These are phyloP conservation scores for Leishmania braziliensis DNA, from an alignment of 208 protist genomes.

Conservation along the genomic window DNA sequence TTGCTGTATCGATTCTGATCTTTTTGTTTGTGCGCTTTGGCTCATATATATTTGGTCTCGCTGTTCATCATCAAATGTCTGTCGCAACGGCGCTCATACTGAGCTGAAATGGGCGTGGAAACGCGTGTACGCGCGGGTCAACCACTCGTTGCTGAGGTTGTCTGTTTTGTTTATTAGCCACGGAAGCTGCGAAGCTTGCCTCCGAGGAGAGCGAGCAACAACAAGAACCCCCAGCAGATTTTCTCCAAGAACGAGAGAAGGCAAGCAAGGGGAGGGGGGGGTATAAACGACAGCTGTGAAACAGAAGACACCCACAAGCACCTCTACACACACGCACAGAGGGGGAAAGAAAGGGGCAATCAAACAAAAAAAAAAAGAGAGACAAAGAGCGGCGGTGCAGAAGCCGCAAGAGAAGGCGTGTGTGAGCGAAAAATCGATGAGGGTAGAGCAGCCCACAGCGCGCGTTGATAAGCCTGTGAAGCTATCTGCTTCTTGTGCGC, in stretches of 20 bases:
- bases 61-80: neutral
- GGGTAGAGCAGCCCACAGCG: too few species aligned
- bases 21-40: neutral
- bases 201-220: neutral
- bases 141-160: too few species aligned
- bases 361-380: slow-evolving; percentile 12
- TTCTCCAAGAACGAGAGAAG: neutral
- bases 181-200: neutral
- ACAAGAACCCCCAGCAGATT: too few species aligned
- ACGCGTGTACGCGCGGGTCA: neutral
- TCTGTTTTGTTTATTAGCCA: too few species aligned
- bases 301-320: neutral
- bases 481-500: neutral
- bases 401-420: neutral
- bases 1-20: too few species aligned
- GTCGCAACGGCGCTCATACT: neutral
- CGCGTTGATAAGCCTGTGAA: too few species aligned
- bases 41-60: neutral
- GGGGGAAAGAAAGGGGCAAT: neutral
- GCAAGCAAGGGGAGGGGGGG: too few species aligned
- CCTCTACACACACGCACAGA: neutral
- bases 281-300: neutral
- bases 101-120: neutral
- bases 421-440: neutral
- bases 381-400: neutral